Conservation (phyloP, 805 yeast genomes). For the Kuraishia hungarica region DNA sequence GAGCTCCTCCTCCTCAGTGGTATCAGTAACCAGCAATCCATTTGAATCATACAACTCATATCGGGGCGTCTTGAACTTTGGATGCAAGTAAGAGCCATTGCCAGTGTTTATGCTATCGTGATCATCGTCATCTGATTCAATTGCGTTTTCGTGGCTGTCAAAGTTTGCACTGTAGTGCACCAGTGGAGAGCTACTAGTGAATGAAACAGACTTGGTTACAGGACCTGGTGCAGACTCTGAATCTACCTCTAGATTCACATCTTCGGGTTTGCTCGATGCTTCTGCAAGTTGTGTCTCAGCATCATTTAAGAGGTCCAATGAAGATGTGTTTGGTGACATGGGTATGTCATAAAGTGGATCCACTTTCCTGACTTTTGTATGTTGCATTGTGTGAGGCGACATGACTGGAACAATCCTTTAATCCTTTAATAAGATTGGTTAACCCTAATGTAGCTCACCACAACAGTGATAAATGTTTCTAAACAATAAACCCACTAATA, state of each 20-base stretch:
- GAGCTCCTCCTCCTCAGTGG: conserved; percentile 10
- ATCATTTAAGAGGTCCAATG: background rate
- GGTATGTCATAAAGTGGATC: background rate
- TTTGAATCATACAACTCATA: background rate
- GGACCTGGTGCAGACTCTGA: background rate
- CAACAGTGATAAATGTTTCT: no score
- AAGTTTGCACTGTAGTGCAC: background rate
- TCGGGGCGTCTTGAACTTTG: background rate
- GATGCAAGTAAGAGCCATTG: background rate
- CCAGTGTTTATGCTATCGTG: background rate
- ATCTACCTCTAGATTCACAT: background rate
- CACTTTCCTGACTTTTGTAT: background rate
- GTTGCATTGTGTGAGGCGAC: background rate
- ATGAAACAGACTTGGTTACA: background rate
- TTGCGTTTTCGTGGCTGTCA: background rate
- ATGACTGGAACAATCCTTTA: background rate
- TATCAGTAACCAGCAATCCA: background rate
- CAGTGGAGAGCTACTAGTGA: background rate
- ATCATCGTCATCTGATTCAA: conserved; percentile 2
- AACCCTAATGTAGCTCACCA: no score
- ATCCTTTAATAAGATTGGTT: background rate
- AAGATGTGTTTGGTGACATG: background rate
- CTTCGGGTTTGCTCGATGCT: background rate
- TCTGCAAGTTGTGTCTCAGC: background rate
- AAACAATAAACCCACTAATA: no score